A percentile compares a stretch with the other conserved stretches of the same genome.
Evolutionary conservation across 495 filamentous ascomycete species (phyloP).

Genomic region (Aspergillus conjunctus): DNA sequence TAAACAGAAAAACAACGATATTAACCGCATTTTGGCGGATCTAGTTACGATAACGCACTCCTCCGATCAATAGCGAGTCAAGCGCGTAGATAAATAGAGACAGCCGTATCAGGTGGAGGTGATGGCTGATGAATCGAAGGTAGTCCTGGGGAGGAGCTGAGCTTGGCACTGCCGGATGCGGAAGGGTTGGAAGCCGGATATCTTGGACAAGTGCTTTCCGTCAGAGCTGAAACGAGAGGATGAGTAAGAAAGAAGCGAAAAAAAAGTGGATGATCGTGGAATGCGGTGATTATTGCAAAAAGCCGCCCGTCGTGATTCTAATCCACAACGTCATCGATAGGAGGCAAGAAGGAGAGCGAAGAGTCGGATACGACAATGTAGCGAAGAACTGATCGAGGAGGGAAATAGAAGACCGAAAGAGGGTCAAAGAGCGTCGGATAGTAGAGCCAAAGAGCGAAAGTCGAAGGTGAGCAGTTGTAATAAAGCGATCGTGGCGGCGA

Average conservation of each 20-base stretch:
- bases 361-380: slow-evolving; percentile 12
- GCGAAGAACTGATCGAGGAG: background rate
- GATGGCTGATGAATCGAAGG: slow-evolving; percentile 34
- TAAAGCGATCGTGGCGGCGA: slow-evolving; percentile 41
- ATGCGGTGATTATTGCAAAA: slow-evolving; percentile 11
- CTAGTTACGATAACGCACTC: background rate
- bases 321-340: slow-evolving; percentile 27
- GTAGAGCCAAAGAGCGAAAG: slow-evolving; percentile 23
- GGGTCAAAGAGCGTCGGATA: slow-evolving; percentile 22
- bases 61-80: slow-evolving; percentile 10
- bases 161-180: slow-evolving; percentile 48
- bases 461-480: slow-evolving; percentile 14
- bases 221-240: slow-evolving; percentile 6
- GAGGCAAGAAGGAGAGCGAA: slow-evolving; percentile 5
- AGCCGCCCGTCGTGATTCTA: slow-evolving; percentile 14
- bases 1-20: slow-evolving; percentile 40
- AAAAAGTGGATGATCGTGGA: slow-evolving; percentile 1
- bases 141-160: slow-evolving; percentile 40
- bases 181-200: slow-evolving; percentile 28
- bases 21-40: slow-evolving; percentile 39
- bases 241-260: background rate
- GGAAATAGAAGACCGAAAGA: slow-evolving; percentile 6
- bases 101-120: slow-evolving; percentile 24
- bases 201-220: background rate
- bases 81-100: slow-evolving; percentile 16